These are phyloP conservation scores for Ogataea nonfermentans DNA, from an alignment of 805 yeast species.

Conservation along the genomic window DNA sequence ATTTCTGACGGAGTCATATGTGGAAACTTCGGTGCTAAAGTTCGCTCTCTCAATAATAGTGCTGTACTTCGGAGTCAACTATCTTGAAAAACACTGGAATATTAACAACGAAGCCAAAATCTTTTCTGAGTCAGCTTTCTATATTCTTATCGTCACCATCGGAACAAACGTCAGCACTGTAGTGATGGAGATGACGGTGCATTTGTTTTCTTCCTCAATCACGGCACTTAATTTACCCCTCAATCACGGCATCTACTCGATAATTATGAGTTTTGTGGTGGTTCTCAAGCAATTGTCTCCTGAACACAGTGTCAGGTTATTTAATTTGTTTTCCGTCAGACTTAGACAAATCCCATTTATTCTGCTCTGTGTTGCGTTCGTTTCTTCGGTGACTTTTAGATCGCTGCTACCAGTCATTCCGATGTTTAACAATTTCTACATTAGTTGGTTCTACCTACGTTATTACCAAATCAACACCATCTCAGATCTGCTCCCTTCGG, in stretches of 20 bases:
- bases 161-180: conserved; percentile 56
- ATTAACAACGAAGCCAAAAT: conserved; percentile 16
- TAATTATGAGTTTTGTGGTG: conserved; percentile 53
- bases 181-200: conserved; percentile 30
- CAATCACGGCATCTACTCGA: conserved; percentile 48
- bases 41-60: conserved; percentile 40
- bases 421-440: conserved; percentile 54
- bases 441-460: conserved; percentile 75
- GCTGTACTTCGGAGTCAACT: conserved; percentile 41
- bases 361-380: conserved; percentile 29
- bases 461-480: conserved; percentile 59
- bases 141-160: conserved; percentile 52
- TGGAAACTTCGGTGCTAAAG: conserved; percentile 51
- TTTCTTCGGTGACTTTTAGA: conserved; percentile 27
- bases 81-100: conserved; percentile 52
- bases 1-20: conserved; percentile 58
- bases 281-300: conserved; percentile 59
- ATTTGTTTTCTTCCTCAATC: conserved; percentile 35
- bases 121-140: conserved; percentile 45
- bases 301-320: conserved; percentile 50
- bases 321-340: conserved; percentile 42
- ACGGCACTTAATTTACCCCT: conserved; percentile 45
- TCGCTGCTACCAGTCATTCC: conserved; percentile 56
- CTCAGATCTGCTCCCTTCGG: conserved; percentile 28
- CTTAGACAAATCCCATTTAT: conserved; percentile 63